phyloP scores from a whole-genome alignment of 257 asterid genomes.

The Ophiorrhiza pumila region DNA sequence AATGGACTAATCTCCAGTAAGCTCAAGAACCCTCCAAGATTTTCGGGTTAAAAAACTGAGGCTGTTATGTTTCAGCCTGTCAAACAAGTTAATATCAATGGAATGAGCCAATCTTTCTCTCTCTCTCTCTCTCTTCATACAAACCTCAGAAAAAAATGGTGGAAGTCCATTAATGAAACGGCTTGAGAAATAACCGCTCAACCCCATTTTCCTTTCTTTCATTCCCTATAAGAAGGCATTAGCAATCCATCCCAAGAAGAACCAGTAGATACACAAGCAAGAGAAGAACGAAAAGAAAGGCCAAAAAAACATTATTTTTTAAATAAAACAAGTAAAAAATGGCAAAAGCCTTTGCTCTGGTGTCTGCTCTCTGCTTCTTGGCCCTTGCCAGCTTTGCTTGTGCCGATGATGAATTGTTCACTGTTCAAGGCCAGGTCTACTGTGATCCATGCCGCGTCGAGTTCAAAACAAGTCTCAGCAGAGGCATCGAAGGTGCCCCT shows the following conservation, averaged over 20 bases:
- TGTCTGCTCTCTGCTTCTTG: conserved; percentile 23
- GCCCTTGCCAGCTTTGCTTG: conserved; percentile 24
- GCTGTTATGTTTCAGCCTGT: background rate
- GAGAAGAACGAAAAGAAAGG: background rate
- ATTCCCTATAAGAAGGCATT: conserved; percentile 4
- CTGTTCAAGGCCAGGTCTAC: conserved; percentile 31
- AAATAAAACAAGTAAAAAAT: background rate
- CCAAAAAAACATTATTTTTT: background rate
- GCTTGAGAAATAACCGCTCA: conserved; percentile 8
- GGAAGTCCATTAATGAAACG: background rate
- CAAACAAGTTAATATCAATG: background rate
- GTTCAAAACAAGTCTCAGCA: conserved; percentile 27
- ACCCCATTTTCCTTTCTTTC: conserved; percentile 1
- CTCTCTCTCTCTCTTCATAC: background rate
- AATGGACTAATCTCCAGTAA: background rate
- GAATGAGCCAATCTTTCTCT: background rate
- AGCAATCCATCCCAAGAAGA: background rate
- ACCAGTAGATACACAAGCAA: conserved; percentile 8
- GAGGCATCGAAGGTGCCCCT: conserved; percentile 25
- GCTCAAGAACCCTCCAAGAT: background rate
- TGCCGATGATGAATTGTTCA: conserved; percentile 7
- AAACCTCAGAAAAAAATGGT: background rate
- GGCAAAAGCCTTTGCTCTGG: conserved; percentile 33
- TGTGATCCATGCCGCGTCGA: conserved; percentile 45
- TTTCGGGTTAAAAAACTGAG: background rate